These are phyloP conservation scores for Suillus subluteus DNA, from an alignment of 768 basidiomycete species.

Conservation along the genomic window DNA sequence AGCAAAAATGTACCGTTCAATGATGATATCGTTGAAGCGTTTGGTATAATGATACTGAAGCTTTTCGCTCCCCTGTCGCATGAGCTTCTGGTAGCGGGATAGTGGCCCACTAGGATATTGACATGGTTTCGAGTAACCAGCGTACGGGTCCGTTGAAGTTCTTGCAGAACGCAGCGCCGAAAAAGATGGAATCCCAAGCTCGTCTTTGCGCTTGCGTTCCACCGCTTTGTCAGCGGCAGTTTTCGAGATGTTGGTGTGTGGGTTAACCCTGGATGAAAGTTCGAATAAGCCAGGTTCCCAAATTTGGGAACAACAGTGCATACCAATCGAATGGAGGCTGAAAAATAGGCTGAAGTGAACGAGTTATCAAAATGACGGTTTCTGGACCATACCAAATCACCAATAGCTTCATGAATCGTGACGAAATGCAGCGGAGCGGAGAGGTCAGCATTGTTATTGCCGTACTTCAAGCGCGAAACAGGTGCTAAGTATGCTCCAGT, in stretches of 20 bases:
- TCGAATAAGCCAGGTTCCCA: conserved; percentile 8
- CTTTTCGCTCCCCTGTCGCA: conserved; percentile 35
- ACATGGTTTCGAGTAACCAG: conserved; percentile 52
- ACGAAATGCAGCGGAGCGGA: conserved; percentile 62
- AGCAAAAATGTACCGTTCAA: conserved; percentile 53
- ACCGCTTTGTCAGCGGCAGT: conserved; percentile 40
- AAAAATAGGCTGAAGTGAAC: conserved; percentile 11
- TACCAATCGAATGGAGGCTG: conserved; percentile 77
- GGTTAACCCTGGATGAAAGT: conserved; percentile 52
- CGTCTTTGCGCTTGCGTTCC: conserved; percentile 36
- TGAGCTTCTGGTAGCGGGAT: conserved; percentile 46
- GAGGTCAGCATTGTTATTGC: conserved; percentile 39
- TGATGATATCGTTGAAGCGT: conserved; percentile 39
- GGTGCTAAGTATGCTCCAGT: conserved; percentile 46
- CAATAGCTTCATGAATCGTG: conserved; percentile 66
- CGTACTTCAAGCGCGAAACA: conserved; percentile 46
- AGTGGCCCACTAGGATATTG: conserved; percentile 48
- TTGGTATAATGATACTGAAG: conserved; percentile 63
- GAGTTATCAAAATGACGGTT: conserved; percentile 10
- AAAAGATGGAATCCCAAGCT: conserved; percentile 49
- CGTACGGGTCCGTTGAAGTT: conserved; percentile 24
- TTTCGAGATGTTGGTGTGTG: conserved; percentile 44
- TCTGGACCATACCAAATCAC: conserved; percentile 59
- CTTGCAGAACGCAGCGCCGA: conserved; percentile 36
- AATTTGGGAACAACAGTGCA: conserved; percentile 10